Evolutionary conservation across 345 rosid genomes (phyloP), one percentile per base, ranked within the genome.

Genomic region (Raphanus raphanistrum): DNA sequence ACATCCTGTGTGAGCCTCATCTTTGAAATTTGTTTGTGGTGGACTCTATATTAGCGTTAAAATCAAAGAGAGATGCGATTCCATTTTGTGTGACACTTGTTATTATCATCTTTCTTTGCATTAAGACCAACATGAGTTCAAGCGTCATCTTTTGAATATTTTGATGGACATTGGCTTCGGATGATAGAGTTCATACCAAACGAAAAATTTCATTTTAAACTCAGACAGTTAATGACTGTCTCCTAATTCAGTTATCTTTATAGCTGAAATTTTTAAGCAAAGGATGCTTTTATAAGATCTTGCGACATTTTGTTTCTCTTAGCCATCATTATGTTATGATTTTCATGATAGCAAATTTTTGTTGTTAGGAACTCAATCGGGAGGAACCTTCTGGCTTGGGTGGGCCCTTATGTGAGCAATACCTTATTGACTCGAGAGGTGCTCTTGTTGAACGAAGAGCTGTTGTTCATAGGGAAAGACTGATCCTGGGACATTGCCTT

Each of bases 341-440:
- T 50, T n/a, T 41, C 54, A 65, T 65, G 35, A 64, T 65, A 43
- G 8, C 27, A 10, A 55, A 41, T 63, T 25, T 71, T 82, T 83
- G 32, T 41, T 69, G 71, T 38, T 83, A 94, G 98, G 97, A 90
- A 88, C 95, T 94, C 74, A 88, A 82, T 86, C 95, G 88, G 25
- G 97, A 89, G 81, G 98, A 94, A 84, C 97, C 98, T 63, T 85
- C 91, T 85, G 95, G 98, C 67, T 79, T 92, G 61, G 98, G 98
- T 79, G 98, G 98, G 70, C 95, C 92, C 61, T 85, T 68, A 48
- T 85, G 92, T 82, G 98, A 94, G 65, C 88, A 66, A 17, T 86
- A 85, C 80, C 84, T 94, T 68, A 83, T 92, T 67, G 98, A 94
- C 82, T 90, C 97, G 74, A 86, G 97, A 84, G 98, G 98, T 75